Percentiles rank a stretch among this genome's conserved stretches.
Conservation (phyloP, 176 grass and related monocot species). For the Pharus latifolius region DNA sequence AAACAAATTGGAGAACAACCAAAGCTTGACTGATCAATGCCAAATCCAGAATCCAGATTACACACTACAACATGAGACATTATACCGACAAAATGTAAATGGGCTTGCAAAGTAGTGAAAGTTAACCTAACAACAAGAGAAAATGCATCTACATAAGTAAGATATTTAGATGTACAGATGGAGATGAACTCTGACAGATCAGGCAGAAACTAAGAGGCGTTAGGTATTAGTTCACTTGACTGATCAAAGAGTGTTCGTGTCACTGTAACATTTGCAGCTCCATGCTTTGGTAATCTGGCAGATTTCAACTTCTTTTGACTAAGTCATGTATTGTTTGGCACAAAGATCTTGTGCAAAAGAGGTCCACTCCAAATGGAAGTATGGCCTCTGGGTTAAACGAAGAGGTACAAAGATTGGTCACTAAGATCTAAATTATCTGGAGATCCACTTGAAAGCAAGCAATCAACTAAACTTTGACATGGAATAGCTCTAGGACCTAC, state of each 20-base stretch:
- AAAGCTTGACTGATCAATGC: neutral
- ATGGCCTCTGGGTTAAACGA: no score
- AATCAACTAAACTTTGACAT: neutral
- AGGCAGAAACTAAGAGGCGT: neutral
- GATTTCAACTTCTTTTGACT: neutral
- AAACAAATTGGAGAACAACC: neutral
- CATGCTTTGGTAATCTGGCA: neutral
- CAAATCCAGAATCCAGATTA: neutral
- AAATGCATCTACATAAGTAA: no score
- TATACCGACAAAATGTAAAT: neutral
- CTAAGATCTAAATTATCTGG: neutral
- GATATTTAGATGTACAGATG: no score
- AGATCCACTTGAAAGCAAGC: constrained; percentile 3
- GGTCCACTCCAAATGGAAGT: no score
- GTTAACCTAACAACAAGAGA: constrained; percentile 4
- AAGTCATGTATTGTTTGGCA: neutral
- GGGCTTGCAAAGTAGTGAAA: constrained; percentile 4
- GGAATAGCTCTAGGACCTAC: neutral
- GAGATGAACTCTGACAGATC: neutral
- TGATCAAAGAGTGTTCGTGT: neutral
- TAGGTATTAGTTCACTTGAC: constrained; percentile 20
- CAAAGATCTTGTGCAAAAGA: constrained; percentile 12
- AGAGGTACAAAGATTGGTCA: neutral
- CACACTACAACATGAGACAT: no score
- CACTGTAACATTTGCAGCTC: neutral